Evolutionary conservation across 805 yeast species (phyloP).

Genomic region (Ascoidea rubescens): DNA sequence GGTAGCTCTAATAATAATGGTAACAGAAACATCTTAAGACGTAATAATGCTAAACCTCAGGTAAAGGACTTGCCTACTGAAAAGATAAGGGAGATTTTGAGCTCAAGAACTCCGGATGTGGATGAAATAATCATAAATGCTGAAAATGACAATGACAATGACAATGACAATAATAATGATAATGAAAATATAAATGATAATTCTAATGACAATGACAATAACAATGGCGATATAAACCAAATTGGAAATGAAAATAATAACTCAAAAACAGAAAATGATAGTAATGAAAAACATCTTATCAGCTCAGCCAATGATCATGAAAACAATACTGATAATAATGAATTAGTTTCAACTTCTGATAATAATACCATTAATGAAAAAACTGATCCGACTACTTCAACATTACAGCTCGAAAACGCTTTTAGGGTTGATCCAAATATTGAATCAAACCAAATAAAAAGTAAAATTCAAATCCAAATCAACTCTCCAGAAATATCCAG

Average conservation of each 20-base stretch:
- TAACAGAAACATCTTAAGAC: conserved; percentile 13
- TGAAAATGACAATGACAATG: conserved; percentile 21
- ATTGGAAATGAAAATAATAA: conserved; percentile 2
- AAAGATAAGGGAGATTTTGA: conserved; percentile 23
- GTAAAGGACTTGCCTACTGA: too few species aligned
- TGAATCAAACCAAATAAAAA: too few species aligned
- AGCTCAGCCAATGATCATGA: not conserved
- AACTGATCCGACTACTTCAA: conserved; percentile 4
- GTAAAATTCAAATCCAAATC: too few species aligned
- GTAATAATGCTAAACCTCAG: conserved; percentile 11
- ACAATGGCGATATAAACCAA: conserved; percentile 12
- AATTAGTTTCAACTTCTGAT: too few species aligned
- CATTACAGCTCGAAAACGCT: too few species aligned
- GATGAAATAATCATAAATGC: conserved; percentile 30
- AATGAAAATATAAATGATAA: conserved; percentile 9
- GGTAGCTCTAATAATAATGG: conserved; percentile 10
- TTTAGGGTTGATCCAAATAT: too few species aligned
- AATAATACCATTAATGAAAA: not conserved
- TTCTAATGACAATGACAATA: conserved; percentile 10
- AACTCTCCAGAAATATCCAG: too few species aligned
- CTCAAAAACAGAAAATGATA: not conserved
- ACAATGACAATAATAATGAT: conserved; percentile 4
- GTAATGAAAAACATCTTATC: not conserved
- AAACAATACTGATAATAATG: too few species aligned
- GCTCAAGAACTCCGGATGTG: conserved; percentile 33